A percentile compares a stretch with the other conserved stretches of the same genome.
These are phyloP conservation scores for Colletotrichum acutatum DNA, from an alignment of 2,329 filamentous ascomycete species.

Conservation along the genomic window DNA sequence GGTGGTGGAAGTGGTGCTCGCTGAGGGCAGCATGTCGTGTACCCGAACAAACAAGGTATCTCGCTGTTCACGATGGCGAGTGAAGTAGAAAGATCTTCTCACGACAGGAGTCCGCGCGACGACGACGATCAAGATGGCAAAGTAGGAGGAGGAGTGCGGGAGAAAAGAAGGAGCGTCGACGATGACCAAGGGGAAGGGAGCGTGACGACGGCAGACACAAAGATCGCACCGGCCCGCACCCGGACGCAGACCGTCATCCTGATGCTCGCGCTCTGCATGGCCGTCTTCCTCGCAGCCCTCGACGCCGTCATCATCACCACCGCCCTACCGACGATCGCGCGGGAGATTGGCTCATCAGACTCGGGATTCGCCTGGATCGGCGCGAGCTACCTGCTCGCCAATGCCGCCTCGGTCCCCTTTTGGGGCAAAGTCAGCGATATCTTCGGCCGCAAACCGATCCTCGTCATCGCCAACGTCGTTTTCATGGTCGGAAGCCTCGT, in stretches of 20 bases:
- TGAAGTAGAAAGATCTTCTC: not conserved
- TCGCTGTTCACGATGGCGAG: conserved; percentile 1
- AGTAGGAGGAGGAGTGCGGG: not conserved
- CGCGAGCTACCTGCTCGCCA: conserved; percentile 77
- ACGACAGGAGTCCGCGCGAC: not conserved
- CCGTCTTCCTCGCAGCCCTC: conserved; percentile 65
- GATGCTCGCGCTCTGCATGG: conserved; percentile 53
- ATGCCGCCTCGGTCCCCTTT: conserved; percentile 72
- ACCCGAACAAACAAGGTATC: not conserved
- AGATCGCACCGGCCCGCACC: conserved; percentile 43
- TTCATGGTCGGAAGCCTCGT: conserved; percentile 67
- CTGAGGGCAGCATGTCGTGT: conserved; percentile 4
- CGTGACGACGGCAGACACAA: conserved; percentile 7
- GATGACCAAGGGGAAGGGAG: conserved; percentile 13
- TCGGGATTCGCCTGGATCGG: conserved; percentile 84
- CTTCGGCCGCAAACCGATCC: conserved; percentile 66
- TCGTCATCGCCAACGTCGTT: conserved; percentile 60
- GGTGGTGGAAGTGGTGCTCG: not conserved
- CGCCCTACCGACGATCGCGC: conserved; percentile 72
- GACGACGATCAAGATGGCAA: not conserved
- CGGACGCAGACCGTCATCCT: conserved; percentile 50
- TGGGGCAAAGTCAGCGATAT: conserved; percentile 75
- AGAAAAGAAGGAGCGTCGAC: not conserved
- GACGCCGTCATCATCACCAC: conserved; percentile 74
- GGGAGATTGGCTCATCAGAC: conserved; percentile 70